Conservation (phyloP, 2,329 filamentous ascomycete species). For the Colletotrichum kahawae region DNA sequence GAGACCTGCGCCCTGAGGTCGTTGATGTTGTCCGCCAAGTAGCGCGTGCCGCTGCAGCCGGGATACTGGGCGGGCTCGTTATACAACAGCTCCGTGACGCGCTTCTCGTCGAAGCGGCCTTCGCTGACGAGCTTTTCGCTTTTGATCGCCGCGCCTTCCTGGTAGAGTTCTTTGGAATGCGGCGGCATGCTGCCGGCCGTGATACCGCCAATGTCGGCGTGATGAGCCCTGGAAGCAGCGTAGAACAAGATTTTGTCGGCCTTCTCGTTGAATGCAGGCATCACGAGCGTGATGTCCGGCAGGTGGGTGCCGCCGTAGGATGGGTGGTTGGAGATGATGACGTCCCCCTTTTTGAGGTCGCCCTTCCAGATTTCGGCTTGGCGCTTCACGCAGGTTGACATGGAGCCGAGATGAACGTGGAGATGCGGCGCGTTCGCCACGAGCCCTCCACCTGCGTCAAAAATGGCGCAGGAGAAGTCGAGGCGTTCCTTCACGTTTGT, state of each 20-base stretch:
- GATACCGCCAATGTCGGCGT: slow-evolving; percentile 86
- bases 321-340: slow-evolving; percentile 83
- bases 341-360: slow-evolving; percentile 78
- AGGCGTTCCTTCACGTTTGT: slow-evolving; percentile 84
- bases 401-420: slow-evolving; percentile 80
- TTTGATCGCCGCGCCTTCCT: slow-evolving; percentile 68
- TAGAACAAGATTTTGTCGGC: slow-evolving; percentile 81
- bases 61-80: slow-evolving; percentile 76
- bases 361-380: slow-evolving; percentile 82
- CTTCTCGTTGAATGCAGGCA: slow-evolving; percentile 71
- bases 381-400: slow-evolving; percentile 81
- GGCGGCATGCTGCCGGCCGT: slow-evolving; percentile 83
- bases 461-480: slow-evolving; percentile 83
- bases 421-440: slow-evolving; percentile 83
- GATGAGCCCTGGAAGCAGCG: slow-evolving; percentile 79
- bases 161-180: slow-evolving; percentile 67
- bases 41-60: slow-evolving; percentile 79
- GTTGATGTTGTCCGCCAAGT: slow-evolving; percentile 81
- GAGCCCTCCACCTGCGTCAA: slow-evolving; percentile 75
- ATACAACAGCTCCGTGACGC: slow-evolving; percentile 74
- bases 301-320: slow-evolving; percentile 85
- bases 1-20: slow-evolving; percentile 85
- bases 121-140: slow-evolving; percentile 76
- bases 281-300: slow-evolving; percentile 82
- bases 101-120: slow-evolving; percentile 78